Percentiles rank a stretch among this genome's conserved stretches.
Evolutionary conservation across 768 basidiomycete genomes (phyloP).

Genomic region (Pulveroboletus ravenelii): DNA sequence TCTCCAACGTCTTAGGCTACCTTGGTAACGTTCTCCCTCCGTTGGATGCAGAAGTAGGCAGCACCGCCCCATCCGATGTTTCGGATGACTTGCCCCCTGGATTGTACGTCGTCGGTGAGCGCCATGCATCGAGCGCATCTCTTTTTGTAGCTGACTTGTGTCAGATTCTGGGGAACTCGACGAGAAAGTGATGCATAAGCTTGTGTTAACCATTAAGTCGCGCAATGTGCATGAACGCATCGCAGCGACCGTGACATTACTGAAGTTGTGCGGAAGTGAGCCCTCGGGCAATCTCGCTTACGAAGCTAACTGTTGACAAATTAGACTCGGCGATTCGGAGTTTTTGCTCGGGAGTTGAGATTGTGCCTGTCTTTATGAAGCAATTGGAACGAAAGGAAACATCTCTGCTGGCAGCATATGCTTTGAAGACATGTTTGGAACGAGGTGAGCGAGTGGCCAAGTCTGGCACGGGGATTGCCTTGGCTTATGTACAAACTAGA

Average conservation of each 20-base stretch:
- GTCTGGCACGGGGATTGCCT: background rate
- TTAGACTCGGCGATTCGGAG: background rate
- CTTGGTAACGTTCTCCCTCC: background rate
- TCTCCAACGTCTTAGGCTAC: background rate
- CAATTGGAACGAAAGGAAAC: background rate
- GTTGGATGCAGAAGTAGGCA: background rate
- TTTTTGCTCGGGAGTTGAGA: background rate
- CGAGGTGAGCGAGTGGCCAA: background rate
- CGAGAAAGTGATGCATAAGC: background rate
- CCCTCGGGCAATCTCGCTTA: background rate
- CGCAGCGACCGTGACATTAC: background rate
- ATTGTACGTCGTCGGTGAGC: background rate
- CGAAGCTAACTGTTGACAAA: background rate
- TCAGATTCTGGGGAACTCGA: background rate
- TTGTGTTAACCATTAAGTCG: background rate
- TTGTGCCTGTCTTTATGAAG: background rate
- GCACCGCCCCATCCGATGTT: background rate
- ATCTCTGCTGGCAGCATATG: background rate
- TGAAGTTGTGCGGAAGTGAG: background rate
- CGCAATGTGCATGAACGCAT: background rate
- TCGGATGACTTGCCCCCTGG: background rate
- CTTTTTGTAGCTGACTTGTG: background rate
- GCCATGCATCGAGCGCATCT: background rate
- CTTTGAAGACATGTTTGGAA: background rate
- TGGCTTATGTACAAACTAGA: background rate